Evolutionary conservation across 768 basidiomycete species (phyloP), one percentile per base, ranked within the genome.

Genomic region (Serpula lacrymans): DNA sequence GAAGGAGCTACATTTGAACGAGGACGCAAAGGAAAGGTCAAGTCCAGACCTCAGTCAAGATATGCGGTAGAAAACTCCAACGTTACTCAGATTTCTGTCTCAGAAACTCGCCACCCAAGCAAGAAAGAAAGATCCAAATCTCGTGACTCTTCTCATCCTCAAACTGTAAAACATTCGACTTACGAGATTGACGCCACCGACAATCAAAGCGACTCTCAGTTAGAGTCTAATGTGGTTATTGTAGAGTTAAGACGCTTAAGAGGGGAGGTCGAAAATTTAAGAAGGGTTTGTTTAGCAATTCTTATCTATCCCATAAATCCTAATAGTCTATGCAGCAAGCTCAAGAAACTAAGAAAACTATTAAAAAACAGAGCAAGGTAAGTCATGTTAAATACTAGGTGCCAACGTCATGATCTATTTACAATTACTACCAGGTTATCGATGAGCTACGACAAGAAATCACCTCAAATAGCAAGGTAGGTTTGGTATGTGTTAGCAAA

Each of bases 291-390:
- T 45, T 42, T 34, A 27, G 39, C 17, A 29, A 23, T n/a, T 12
- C 22, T 21, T 9, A 11, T 14, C n/a, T 9, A 11, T 14, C n/a
- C 22, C 6, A 16, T 28, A 25, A 9, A 7, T 34, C 18, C 44
- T 60, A 14, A 53, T 14, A 16, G 23, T 10, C 2, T 27, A 26
- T 27, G 5, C 27, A 70, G 65, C 51, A 70, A 18, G 51, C 68
- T 5, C 59, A 65, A 16, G 73, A 78, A 13, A 62, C 54, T 40
- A 78, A 70, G 57, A 83, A 75, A 49, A 53, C 51, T 0, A 54
- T 69, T 0, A 80, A 72, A 62, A 77, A 76, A 43, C 77, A 83
- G 46, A 61, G 51, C 34, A 83, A 82, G 71, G 82, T 79, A 18
- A 38, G 53, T 45, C 3, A 18, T 18, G 37, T 6, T 16, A 11